A percentile compares a stretch with the other conserved stretches of the same genome.
Evolutionary conservation across 768 basidiomycete genomes (phyloP).

Genomic region (Phanerodontia chrysosporium): DNA sequence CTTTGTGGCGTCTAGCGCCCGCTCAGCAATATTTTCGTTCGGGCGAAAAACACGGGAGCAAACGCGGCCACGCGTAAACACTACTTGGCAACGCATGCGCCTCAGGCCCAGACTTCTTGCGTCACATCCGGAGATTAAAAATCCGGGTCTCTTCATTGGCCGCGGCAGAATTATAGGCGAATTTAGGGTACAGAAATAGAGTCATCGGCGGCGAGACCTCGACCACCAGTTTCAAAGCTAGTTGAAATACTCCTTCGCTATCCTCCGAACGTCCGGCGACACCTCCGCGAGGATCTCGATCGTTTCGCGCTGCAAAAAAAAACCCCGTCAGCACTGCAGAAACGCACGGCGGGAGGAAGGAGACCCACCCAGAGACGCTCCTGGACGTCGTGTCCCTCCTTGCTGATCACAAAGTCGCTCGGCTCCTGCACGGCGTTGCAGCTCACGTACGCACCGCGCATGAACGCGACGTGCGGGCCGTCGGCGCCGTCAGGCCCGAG

Average conservation of each 20-base stretch:
- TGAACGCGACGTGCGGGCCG: not conserved
- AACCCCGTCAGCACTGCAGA: not conserved
- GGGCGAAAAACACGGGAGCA: no score
- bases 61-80: no score
- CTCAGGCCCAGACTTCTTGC: no score
- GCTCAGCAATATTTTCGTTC: not conserved
- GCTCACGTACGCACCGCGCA: conserved; percentile 22
- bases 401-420: conserved; percentile 30
- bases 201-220: not conserved
- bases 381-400: conserved; percentile 26
- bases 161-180: not conserved
- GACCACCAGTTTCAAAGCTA: not conserved
- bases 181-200: not conserved
- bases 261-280: conserved; percentile 7
- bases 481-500: conserved; percentile 18
- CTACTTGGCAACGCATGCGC: no score
- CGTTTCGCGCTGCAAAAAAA: conserved; percentile 21
- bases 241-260: not conserved
- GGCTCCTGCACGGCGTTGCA: conserved; percentile 18
- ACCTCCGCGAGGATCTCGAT: conserved; percentile 19
- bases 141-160: not conserved
- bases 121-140: no score
- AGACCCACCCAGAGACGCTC: conserved; percentile 34
- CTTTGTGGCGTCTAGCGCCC: not conserved
- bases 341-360: no score